These are phyloP conservation scores for Colletotrichum salicis DNA, from an alignment of 2,329 filamentous ascomycete genomes.

Conservation along the genomic window DNA sequence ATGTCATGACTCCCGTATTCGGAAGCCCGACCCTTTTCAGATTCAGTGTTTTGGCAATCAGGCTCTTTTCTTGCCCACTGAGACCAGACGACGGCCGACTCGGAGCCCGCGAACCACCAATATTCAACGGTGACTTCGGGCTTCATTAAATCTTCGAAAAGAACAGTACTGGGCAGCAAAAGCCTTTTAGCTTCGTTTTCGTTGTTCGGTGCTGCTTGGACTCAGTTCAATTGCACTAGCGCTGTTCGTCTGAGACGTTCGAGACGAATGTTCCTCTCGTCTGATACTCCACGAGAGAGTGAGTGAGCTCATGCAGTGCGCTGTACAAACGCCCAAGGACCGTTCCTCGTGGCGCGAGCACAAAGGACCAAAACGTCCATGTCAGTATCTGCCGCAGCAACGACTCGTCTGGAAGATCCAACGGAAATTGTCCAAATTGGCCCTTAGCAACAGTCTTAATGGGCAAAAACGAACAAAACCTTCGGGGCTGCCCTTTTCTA, in stretches of 20 bases:
- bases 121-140: neutral
- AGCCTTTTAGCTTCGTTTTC: neutral
- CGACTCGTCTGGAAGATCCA: neutral
- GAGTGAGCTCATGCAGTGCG: neutral
- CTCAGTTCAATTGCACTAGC: neutral
- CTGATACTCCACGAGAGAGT: neutral
- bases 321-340: neutral
- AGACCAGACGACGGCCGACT: neutral
- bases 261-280: neutral
- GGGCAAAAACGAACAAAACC: neutral
- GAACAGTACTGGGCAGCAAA: neutral
- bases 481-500: neutral
- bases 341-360: neutral
- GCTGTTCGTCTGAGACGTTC: neutral
- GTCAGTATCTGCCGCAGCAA: neutral
- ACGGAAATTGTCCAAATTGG: neutral
- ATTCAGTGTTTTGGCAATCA: neutral
- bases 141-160: neutral
- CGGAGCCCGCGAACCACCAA: neutral
- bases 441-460: neutral
- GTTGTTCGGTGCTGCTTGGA: neutral
- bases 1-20: neutral
- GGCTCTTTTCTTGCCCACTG: neutral
- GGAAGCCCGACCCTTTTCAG: neutral
- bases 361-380: neutral